Evolutionary conservation across 1,139 yeast species (phyloP), one percentile per base, ranked within the genome.

Genomic region (Lodderomyces oxycetoniae): DNA sequence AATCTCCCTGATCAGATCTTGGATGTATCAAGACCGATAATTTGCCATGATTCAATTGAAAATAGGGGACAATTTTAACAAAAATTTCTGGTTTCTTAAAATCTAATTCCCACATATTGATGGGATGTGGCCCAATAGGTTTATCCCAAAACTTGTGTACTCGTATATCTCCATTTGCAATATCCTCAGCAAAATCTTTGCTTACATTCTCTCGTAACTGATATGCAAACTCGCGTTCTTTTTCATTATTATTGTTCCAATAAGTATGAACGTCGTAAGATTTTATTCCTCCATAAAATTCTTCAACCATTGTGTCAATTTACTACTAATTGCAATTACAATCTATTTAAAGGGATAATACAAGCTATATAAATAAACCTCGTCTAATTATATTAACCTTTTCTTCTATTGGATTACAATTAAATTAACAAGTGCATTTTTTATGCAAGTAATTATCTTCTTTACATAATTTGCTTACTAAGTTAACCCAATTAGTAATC

Each of bases 101-200:
- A 49, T 66, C 71, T 31, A 66, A 46, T 43, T 66, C 72, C 60
- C 63, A 66, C 71, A 66, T 65, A 39, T 49, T 51, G 17, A 63
- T 52, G 0, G 80, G 77, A 44, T 77, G 82, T 1, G 82, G 82
- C 0, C 83, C 83, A 31, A 77, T 54, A 15, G 78, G 71, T 33
- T 55, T 53, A 32, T 71, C 73, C 66, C 74, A 71, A 32, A 73
- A 56, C 41, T 64, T 63, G 51, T 62, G 59, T 4, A 74, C 63
- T 33, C 77, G 44, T 17, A 74, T 55, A 21, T 56, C 54, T 2
- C 74, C 77, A 2, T 49, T 46, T 11, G 53, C 63, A 15, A 77
- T 55, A 37, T 75, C 79, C 8, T 50, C 36, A 5, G 63, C 60
- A 46, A 76, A 76, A 31, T 73, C 77, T 29, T 44, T 34, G 26